Evolutionary conservation across 2,329 filamentous ascomycete species (phyloP), one percentile per base, ranked within the genome.

Genomic region (Zasmidium cellare): DNA sequence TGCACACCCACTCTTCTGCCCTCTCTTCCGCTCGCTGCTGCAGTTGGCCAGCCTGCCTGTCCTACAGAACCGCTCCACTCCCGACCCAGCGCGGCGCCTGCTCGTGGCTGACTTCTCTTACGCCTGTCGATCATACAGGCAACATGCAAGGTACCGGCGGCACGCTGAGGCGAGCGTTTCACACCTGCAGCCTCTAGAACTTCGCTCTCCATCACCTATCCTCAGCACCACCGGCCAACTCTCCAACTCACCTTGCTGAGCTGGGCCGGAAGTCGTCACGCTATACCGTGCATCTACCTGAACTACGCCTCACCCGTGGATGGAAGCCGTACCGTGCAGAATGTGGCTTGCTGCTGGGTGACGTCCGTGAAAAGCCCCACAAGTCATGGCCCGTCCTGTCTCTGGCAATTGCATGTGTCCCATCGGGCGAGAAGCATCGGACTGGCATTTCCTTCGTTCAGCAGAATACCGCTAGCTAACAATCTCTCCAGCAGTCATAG

Each of bases 331-430:
- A 3, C 35, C 51, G 35, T 53, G 25, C 19, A 14, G 12, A 38
- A 41, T 9, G 38, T 46, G 51, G 51, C 51, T 28, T 47, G 22
- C 51, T 28, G 51, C 20, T 24, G 18, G 51, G 51, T 53, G 51
- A 53, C 51, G 51, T 53, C 24, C 3, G 16, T 46, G n/a, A 11
- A 18, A 24, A 18, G 25, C 12, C 16, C 46, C n/a, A 44, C 51
- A 47, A 53, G 51, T 53, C 51, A 53, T 53, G 51, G n/a, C 14
- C 41, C 18, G 19, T 41, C 22, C 23, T 46, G 23, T 31, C 22
- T 24, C 46, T 53, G 20, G 46, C 51, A 53, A 53, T 19, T 46
- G 51, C 51, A 46, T 53, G 25, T 22, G 16, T 16, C 16, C 6
- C 35, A 41, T 9, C 35, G 7, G 35, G 35, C n/a, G 35, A 14